Conservation (phyloP, 1,139 yeast genomes). For the Tardiomyces digboiensis region DNA sequence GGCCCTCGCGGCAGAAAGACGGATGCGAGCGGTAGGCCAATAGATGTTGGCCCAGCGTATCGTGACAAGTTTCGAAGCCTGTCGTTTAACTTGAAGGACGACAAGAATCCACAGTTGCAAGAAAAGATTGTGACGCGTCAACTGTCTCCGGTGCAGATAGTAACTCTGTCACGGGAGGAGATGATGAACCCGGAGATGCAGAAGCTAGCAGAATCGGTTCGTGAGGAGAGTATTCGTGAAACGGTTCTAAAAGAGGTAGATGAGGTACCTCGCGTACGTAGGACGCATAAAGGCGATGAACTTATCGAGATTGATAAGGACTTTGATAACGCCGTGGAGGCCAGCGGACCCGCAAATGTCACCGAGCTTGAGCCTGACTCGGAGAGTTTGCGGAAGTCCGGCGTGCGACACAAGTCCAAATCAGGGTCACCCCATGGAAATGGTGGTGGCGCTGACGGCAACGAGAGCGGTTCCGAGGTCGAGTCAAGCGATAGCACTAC, state of each 20-base stretch:
- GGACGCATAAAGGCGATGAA: slow-evolving; percentile 86
- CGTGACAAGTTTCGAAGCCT: slow-evolving; percentile 46
- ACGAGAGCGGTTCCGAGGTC: background rate
- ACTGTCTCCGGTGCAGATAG: slow-evolving; percentile 42
- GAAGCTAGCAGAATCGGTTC: slow-evolving; percentile 61
- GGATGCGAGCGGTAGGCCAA: slow-evolving; percentile 10
- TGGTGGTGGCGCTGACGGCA: slow-evolving; percentile 1
- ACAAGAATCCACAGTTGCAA: slow-evolving; percentile 39
- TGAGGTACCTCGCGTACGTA: slow-evolving; percentile 52
- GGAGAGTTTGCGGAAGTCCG: background rate
- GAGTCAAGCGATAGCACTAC: no score
- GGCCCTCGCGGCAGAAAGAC: background rate
- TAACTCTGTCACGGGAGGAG: slow-evolving; percentile 51
- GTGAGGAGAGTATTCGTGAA: slow-evolving; percentile 54
- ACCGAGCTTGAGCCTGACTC: background rate
- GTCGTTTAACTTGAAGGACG: slow-evolving; percentile 43
- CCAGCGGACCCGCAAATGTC: background rate
- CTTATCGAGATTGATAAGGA: slow-evolving; percentile 43
- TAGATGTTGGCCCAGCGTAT: slow-evolving; percentile 35
- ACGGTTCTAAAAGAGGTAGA: slow-evolving; percentile 45
- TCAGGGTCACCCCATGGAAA: background rate
- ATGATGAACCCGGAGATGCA: slow-evolving; percentile 65
- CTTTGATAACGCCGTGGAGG: slow-evolving; percentile 1
- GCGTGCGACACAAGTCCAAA: background rate
- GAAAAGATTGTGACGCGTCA: slow-evolving; percentile 37